These are phyloP conservation scores for Choanephora cucurbitarum DNA, from an alignment of 371 early-diverging fungal genomes.

Conservation along the genomic window DNA sequence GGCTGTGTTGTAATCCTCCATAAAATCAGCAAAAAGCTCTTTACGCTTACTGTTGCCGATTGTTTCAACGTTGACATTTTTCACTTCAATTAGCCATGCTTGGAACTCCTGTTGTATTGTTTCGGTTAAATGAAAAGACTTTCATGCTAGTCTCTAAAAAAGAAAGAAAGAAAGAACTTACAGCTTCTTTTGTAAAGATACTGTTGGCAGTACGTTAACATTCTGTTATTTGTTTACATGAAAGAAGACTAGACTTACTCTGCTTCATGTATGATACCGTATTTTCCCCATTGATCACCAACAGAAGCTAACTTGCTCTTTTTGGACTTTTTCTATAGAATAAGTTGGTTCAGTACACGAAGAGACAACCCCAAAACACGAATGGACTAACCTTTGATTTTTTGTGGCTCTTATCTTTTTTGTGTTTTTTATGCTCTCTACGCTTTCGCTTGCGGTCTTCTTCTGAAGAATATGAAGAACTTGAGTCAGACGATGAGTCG, in stretches of 20 bases:
- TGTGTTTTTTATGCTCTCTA: conserved; percentile 38
- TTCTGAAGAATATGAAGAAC: background rate
- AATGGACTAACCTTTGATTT: conserved; percentile 25
- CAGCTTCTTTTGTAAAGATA: conserved; percentile 61
- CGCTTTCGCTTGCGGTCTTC: background rate
- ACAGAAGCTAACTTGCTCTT: conserved; percentile 28
- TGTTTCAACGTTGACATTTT: conserved; percentile 60
- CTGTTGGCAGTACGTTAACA: conserved; percentile 14
- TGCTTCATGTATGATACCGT: conserved; percentile 61
- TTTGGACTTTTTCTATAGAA: conserved; percentile 38
- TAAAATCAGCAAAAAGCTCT: conserved; percentile 67
- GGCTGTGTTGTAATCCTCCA: conserved; percentile 80
- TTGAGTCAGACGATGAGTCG: conserved; percentile 4
- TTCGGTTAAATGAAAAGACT: background rate
- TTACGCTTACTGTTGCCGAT: conserved; percentile 58
- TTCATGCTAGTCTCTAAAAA: background rate
- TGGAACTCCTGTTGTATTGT: conserved; percentile 61
- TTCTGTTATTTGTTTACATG: background rate
- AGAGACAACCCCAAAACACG: no score
- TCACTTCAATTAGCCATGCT: conserved; percentile 76
- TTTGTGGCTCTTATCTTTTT: conserved; percentile 41
- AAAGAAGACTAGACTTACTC: conserved; percentile 34
- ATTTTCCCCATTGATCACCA: conserved; percentile 52
- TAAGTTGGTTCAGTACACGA: background rate
- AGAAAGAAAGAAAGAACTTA: conserved; percentile 15